A percentile compares a stretch with the other conserved stretches of the same genome.
phyloP scores from a whole-genome alignment of 352 stramenopile genomes.

The Globisporangium solare region DNA sequence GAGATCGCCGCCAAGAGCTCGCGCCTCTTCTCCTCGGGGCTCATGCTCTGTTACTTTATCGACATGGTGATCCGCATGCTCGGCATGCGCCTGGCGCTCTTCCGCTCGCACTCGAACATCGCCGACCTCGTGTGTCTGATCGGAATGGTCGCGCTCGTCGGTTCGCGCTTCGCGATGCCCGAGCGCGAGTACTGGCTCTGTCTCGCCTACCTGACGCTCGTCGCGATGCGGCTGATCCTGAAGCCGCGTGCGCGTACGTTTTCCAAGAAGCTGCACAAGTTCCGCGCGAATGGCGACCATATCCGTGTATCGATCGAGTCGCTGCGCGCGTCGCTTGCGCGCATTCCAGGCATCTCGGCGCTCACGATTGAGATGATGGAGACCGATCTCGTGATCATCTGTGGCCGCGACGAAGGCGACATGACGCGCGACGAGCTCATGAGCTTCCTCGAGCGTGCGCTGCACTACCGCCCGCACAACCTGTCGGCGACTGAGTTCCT shows the following conservation, averaged over 20 bases:
- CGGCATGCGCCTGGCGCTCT: conserved; percentile 64
- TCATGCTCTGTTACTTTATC: conserved; percentile 81
- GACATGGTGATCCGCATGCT: conserved; percentile 80
- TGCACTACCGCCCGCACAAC: conserved; percentile 70
- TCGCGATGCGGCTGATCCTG: conserved; percentile 74
- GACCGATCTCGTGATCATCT: conserved; percentile 85
- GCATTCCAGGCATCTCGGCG: conserved; percentile 78
- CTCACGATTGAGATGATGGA: conserved; percentile 88
- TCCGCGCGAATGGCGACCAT: conserved; percentile 78
- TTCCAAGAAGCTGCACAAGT: conserved; percentile 88
- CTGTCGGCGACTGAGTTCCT: conserved; percentile 83
- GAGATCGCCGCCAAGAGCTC: conserved; percentile 63
- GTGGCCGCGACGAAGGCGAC: conserved; percentile 76
- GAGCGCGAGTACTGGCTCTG: conserved; percentile 68
- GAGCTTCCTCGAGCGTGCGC: conserved; percentile 76
- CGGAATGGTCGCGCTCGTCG: conserved; percentile 51
- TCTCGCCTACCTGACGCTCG: conserved; percentile 61
- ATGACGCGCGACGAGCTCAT: conserved; percentile 86
- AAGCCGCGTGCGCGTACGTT: conserved; percentile 81
- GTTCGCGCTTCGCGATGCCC: conserved; percentile 41
- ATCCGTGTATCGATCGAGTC: conserved; percentile 86
- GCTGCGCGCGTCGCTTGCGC: conserved; percentile 64
- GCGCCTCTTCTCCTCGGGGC: conserved; percentile 64
- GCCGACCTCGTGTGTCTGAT: conserved; percentile 72
- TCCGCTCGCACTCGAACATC: conserved; percentile 81